Conservation (phyloP, 1,284 basidiomycete genomes). For the Heterobasidion occidentale region DNA sequence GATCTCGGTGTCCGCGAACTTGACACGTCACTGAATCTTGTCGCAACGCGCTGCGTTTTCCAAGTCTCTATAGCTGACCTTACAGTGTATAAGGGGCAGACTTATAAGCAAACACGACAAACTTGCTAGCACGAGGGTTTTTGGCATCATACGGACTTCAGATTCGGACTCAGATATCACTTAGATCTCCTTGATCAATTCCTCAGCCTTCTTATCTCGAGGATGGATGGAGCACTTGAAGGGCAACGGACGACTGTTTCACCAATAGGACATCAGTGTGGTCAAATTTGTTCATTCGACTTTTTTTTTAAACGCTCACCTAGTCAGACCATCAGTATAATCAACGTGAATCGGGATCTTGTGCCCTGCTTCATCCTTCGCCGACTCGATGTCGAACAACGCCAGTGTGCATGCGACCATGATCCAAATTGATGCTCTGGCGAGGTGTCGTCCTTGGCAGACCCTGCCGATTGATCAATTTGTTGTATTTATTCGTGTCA, state of each 20-base stretch:
- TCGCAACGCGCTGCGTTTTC: too few species aligned
- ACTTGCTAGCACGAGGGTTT: too few species aligned
- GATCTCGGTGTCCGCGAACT: too few species aligned
- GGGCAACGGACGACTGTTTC: neutral
- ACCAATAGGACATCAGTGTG: too few species aligned
- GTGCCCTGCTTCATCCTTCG: neutral
- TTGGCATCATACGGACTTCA: too few species aligned
- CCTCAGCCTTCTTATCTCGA: neutral
- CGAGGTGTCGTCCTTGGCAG: constrained; percentile 13
- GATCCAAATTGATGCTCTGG: constrained; percentile 10
- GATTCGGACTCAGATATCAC: neutral
- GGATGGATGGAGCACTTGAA: neutral
- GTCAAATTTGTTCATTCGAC: too few species aligned
- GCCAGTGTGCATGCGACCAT: constrained; percentile 2
- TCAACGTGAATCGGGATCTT: neutral
- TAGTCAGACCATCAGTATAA: neutral
- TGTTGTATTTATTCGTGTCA: too few species aligned
- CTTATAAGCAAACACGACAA: neutral
- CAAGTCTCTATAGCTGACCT: too few species aligned
- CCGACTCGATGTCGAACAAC: constrained; percentile 4
- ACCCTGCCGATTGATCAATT: neutral
- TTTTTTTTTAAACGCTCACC: too few species aligned
- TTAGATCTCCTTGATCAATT: neutral
- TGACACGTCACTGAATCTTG: too few species aligned
- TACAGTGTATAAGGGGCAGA: neutral